Base-by-base conservation (phyloP, 371 early-diverging fungal species). In the Mucor mucedo region DNA sequence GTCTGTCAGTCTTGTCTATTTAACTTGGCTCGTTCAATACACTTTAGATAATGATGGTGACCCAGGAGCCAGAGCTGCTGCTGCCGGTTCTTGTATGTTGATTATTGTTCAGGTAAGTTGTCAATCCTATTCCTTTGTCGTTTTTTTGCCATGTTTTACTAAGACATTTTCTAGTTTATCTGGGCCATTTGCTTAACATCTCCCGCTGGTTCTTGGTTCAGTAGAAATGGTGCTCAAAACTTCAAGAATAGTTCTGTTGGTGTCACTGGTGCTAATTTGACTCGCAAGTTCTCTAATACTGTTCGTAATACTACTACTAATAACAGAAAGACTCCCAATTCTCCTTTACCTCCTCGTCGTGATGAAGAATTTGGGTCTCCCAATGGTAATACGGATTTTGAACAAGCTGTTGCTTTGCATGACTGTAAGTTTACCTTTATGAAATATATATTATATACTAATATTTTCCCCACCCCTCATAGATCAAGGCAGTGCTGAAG, bases 401-500 rank as follows among this genome's bases (percentile, higher is more conserved):
- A 69, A 27, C 54, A 52, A 55, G 70, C 65, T 14, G 71, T 69
- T 61, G 74, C 77, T 40, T 62, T 74, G 60, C 80, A 79, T 57
- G 60, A 65, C 30, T 79, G 76, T 73, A 70, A 63, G 69, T 65
- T 29, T 48, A 10, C 44, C n/a, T 42, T 52, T 40, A 32, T 33
- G 10, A 41, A 38, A 42, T 10, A 8, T 13, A 53, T 30, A 27
- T 52, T 30, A 7, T 54, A 2, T 16, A 42, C 48, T 59, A 30
- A 7, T 52, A 7, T 52, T 39, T 68, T 45, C 16, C 0, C 16
- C 5, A 1, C 5, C 5, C 4, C 10, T 30, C 62, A 35, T 62
- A 85, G 86, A 93, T 70, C 83, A 88, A 53, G 95, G 93, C 41
- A 94, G 88, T 75, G 85, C 91, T 0, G 91, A 92, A 45, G 98